Evolutionary conservation across 2,329 filamentous ascomycete species (phyloP), one percentile per base, ranked within the genome.

Genomic region (Rhynchosporium graminicola): DNA sequence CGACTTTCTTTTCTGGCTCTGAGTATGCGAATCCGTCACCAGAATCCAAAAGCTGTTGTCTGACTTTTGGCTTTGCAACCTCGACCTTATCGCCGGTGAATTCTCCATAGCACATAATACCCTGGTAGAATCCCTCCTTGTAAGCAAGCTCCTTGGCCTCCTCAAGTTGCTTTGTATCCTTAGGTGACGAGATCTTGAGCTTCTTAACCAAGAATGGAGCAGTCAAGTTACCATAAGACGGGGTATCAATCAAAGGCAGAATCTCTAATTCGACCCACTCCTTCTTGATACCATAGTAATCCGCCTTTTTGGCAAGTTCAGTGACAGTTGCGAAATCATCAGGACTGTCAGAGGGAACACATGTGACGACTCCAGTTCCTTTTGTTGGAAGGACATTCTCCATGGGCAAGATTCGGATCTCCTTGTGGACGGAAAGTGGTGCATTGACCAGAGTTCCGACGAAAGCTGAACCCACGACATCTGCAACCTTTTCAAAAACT

Each of bases 91-190:
- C 85, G 57, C 94, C 95, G 76, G 88, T 90, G 78, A 90, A 96
- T 36, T 97, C 90, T 62, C 95, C 95, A 65, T 91, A 84, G 67
- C 92, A 81, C 87, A 99, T 91, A 62, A 84, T 89, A 68, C 95
- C 95, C 79, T 97, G 92, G 80, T 99, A 99, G 81, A 91, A 98
- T 15, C 93, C 95, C 74, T 97, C 93, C 78, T 95, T 97, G 83
- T 99, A 99, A 0, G 95, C 93, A 68, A 96, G 80, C 69, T 98
- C 94, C 79, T 99, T 99, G 51, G 95, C 95, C 76, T 97, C 90
- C 51, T 90, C 90, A 52, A 99, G 86, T 77, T 93, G 89, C 75
- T 91, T 95, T 42, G 88, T 85, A 74, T 99, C 95, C 78, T 99
- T 99, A 65, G 95, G 94, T 12, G 94, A 98, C 68, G 91, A 88